A percentile compares a stretch with the other conserved stretches of the same genome.
phyloP scores from a whole-genome alignment of 2,329 filamentous ascomycete genomes.

The Lizonia empirigonia region DNA sequence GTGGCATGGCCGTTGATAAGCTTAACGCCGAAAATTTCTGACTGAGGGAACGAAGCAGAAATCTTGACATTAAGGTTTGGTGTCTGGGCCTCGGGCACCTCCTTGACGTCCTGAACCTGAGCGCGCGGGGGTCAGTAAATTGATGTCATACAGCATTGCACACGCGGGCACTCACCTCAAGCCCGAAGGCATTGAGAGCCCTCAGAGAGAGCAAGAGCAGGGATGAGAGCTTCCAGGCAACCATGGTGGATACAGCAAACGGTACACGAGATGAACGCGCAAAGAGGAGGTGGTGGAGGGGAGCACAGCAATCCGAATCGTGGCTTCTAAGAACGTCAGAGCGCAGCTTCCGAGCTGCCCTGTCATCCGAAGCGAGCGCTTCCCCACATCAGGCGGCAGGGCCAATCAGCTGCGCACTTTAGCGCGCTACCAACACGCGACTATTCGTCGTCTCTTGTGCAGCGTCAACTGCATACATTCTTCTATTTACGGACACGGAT shows the following conservation, averaged over 20 bases:
- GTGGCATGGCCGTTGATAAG: conserved; percentile 91
- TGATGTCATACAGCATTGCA: conserved; percentile 44
- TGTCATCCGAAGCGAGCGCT: conserved; percentile 21
- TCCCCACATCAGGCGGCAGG: conserved; percentile 1
- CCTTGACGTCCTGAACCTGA: conserved; percentile 45
- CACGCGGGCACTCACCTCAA: conserved; percentile 58
- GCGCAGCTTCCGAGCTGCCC: conserved; percentile 20
- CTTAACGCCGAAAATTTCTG: conserved; percentile 91
- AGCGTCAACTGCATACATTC: conserved; percentile 12
- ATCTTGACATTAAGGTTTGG: conserved; percentile 63
- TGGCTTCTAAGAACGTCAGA: conserved; percentile 34
- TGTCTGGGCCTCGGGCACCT: conserved; percentile 62
- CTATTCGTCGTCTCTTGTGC: conserved; percentile 11
- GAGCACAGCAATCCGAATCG: conserved; percentile 35
- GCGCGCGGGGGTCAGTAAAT: conserved; percentile 28
- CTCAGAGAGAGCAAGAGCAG: conserved; percentile 74
- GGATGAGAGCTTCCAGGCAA: conserved; percentile 72
- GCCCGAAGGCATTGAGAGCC: conserved; percentile 68
- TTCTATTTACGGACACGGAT: conserved; percentile 3
- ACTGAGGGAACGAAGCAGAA: conserved; percentile 64
- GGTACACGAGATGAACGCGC: conserved; percentile 15
- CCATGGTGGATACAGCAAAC: conserved; percentile 61
- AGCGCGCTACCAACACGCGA: conserved; percentile 7
- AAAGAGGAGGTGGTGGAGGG: conserved; percentile 12
- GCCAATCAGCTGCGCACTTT: conserved; percentile 11